Evolutionary conservation across 768 basidiomycete genomes (phyloP), one percentile per base, ranked within the genome.

Genomic region (Stropharia rugosoannulata): DNA sequence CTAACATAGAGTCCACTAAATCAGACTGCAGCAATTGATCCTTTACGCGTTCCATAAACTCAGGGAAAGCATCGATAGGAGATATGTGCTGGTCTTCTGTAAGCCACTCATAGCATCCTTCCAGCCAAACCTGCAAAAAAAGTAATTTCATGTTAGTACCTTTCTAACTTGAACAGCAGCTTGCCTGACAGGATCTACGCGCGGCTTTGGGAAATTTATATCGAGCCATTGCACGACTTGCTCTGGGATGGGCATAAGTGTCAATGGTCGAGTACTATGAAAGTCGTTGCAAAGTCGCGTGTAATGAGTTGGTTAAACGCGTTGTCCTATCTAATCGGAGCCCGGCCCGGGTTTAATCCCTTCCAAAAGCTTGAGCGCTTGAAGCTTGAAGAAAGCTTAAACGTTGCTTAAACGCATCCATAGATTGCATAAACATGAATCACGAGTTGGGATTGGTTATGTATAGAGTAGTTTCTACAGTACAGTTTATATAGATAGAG

Each of bases 21-120:
- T 84, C 81, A 0, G 92, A 93, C 56, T 84, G 77, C 8, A 93
- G 77, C 15, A 93, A 79, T 64, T 94, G 91, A 4, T 68, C 57
- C 60, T 86, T 80, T 43, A 93, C 77, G 36, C 80, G 73, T 3
- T 77, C 61, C 45, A 82, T 73, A 60, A 90, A 84, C 41, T 73
- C 70, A 41, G 75, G 70, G 58, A 86, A 79, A 49, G 84, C 68
- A 0, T 68, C 72, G 19, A 69, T 65, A 7, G 82, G 80, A 56
- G 80, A 70, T 19, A 85, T 70, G 29, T 73, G 59, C 48, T 78
- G 71, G 56, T 84, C 80, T 25, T 67, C 68, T 18, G 72, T 64
- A 29, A 90, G 70, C 87, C 87, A 91, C 22, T 75, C 71, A 61
- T 83, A 86, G 62, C 92, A 93, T 27, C 79, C 85, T 41, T 81